phyloP scores from a whole-genome alignment of 305 asterid species.

The Andrographis paniculata region DNA sequence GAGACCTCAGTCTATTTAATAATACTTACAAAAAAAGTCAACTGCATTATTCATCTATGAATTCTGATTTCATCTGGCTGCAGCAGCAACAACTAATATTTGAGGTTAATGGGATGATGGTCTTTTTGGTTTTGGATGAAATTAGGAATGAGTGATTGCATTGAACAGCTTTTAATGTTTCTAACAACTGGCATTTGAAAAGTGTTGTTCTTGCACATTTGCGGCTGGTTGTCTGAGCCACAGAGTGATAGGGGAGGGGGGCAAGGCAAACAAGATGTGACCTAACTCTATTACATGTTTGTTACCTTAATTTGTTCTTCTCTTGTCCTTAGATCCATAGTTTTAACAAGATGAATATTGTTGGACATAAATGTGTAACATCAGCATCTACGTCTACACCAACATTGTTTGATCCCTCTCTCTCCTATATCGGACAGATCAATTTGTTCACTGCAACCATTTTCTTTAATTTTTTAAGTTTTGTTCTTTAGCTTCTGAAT shows the following conservation, averaged over 20 bases:
- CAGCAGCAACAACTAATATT: slow-evolving; percentile 2
- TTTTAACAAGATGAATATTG: background rate
- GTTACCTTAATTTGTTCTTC: background rate
- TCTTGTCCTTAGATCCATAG: background rate
- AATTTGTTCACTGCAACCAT: too few species aligned
- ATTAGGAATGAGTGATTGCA: background rate
- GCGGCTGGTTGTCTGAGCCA: slow-evolving; percentile 5
- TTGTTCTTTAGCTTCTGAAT: background rate
- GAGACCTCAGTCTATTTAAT: slow-evolving; percentile 10
- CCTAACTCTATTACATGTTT: slow-evolving; percentile 10
- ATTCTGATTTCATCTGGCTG: slow-evolving; percentile 11
- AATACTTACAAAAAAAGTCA: too few species aligned
- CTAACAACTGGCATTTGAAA: slow-evolving; percentile 8
- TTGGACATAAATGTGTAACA: slow-evolving; percentile 1
- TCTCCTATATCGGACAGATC: background rate
- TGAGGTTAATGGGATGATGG: background rate
- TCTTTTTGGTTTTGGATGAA: background rate
- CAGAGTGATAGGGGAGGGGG: slow-evolving; percentile 13
- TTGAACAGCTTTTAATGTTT: slow-evolving; percentile 5
- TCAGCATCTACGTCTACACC: too few species aligned
- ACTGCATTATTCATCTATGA: slow-evolving; percentile 6
- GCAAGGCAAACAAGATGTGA: slow-evolving; percentile 21
- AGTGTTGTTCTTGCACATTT: slow-evolving; percentile 3
- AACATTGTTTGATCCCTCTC: slow-evolving; percentile 6
- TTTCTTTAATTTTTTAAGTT: background rate